Evolutionary conservation across 2,329 filamentous ascomycete species (phyloP).

Genomic region (Colletotrichum liriopes): DNA sequence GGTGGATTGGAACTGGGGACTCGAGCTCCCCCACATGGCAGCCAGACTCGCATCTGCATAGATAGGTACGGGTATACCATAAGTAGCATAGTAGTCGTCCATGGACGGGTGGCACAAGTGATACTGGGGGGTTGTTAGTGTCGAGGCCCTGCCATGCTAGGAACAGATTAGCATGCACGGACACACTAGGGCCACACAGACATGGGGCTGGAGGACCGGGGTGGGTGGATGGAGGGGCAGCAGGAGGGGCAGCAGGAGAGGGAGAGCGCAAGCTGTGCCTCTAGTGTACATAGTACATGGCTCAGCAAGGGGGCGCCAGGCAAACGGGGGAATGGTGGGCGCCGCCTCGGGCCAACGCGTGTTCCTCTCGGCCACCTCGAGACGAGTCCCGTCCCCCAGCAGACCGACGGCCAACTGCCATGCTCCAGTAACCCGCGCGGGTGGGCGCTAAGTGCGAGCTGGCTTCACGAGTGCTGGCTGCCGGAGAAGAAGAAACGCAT

Average conservation of each 20-base stretch:
- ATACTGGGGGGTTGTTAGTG: slow-evolving; percentile 5
- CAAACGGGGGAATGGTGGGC: slow-evolving; percentile 3
- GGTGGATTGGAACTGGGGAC: slow-evolving; percentile 9
- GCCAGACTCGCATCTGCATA: slow-evolving; percentile 29
- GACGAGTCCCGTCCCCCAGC: slow-evolving; percentile 14
- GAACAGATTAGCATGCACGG: slow-evolving; percentile 1
- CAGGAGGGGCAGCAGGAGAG: background rate
- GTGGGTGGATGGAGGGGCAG: background rate
- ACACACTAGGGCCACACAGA: slow-evolving; percentile 11
- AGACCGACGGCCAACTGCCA: no score
- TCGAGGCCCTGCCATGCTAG: background rate
- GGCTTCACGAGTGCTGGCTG: background rate
- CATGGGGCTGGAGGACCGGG: background rate
- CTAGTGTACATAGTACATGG: background rate
- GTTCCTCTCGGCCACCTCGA: slow-evolving; percentile 32
- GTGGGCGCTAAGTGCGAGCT: no score
- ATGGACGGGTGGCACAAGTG: background rate
- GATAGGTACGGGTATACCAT: no score
- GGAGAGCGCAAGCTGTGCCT: slow-evolving; percentile 8
- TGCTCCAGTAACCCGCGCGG: no score
- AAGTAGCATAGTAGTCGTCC: no score
- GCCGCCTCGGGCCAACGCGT: slow-evolving; percentile 38
- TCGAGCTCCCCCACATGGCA: slow-evolving; percentile 24
- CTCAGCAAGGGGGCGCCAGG: slow-evolving; percentile 18
- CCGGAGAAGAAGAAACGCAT: background rate